Evolutionary conservation across 2,329 filamentous ascomycete species (phyloP).

Genomic region (Penicillium hordei): DNA sequence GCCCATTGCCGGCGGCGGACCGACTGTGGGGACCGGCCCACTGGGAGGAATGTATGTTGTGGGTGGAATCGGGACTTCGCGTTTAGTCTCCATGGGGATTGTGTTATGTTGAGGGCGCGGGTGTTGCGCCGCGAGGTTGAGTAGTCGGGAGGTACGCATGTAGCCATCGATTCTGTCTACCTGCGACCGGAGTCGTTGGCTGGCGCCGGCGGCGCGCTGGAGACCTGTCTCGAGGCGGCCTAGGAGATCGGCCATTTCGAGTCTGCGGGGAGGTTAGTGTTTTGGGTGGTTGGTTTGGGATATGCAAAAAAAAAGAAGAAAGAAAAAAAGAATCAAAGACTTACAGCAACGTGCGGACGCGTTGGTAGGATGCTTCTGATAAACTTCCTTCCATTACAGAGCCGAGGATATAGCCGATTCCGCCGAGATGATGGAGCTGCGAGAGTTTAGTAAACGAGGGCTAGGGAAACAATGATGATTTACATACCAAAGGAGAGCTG

Average conservation of each 20-base stretch:
- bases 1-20: slow-evolving; percentile 10
- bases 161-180: slow-evolving; percentile 49
- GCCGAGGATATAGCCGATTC: slow-evolving; percentile 52
- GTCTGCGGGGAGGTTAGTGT: slow-evolving; percentile 12
- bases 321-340: slow-evolving; percentile 4
- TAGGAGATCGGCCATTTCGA: slow-evolving; percentile 49
- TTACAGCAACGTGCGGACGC: slow-evolving; percentile 44
- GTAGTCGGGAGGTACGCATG: slow-evolving; percentile 33
- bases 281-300: not conserved
- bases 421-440: slow-evolving; percentile 49
- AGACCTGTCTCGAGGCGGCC: slow-evolving; percentile 46
- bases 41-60: slow-evolving; percentile 11
- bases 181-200: slow-evolving; percentile 42
- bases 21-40: slow-evolving; percentile 2
- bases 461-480: no score
- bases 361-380: slow-evolving; percentile 44
- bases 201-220: slow-evolving; percentile 41
- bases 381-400: slow-evolving; percentile 48
- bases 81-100: slow-evolving; percentile 6
- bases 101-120: slow-evolving; percentile 11
- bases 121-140: slow-evolving; percentile 12
- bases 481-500: slow-evolving; percentile 45
- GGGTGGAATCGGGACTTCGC: slow-evolving; percentile 8
- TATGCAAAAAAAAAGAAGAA: not conserved
- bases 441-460: not conserved